Base-by-base conservation (phyloP, 2,329 filamentous ascomycete genomes). In the Blastomyces emzantsi region DNA sequence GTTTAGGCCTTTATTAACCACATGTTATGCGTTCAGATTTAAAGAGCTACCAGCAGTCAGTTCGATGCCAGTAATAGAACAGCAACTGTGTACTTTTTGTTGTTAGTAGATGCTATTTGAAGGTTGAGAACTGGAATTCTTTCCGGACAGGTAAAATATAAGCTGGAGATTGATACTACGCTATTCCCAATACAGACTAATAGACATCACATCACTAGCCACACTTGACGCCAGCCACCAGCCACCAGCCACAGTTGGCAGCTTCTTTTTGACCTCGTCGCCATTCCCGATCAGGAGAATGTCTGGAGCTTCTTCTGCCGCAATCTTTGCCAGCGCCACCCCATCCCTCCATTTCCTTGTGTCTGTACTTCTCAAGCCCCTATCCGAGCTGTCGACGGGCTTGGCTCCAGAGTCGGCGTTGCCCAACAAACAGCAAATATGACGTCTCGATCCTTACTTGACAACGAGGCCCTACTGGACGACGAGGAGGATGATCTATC, bases 401-500 rank as follows among this genome's bases (percentile, higher is more conserved):
- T 30, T 28, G 6, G 43, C 22, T 15, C 22, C 41, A 33, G 43
- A 49, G n/a, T 47, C 47, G 41, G 19, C 30, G 13, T 39, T 36
- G 30, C 28, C 9, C 49, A 13, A 11, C 19, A 63, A 19, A 41
- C 36, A 13, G 19, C 55, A 41, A 64, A 13, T 25, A 87, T 90
- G 84, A 85, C 84, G 75, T 72, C 77, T 64, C 73, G 73, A 65
- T 87, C 92, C 74, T 81, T 97, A 73, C 87, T 99, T 72, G 87
- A 93, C 70, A 87, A 87, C 67, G 88, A 92, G 79, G 94, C 93
- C 69, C 87, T 95, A 76, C 80, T 97, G 65, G 92, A 92, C 73
- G 90, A 94, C 64, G 90, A 93, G 68, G 85, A 87, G 66, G 90
- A 93, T 62, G 91, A 95, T 66, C 90, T 90, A 71, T 90, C 89